Percentiles rank a stretch among this genome's conserved stretches.
phyloP scores from a whole-genome alignment of 139 green algal species.

The Chlorokybus atmophyticus region DNA sequence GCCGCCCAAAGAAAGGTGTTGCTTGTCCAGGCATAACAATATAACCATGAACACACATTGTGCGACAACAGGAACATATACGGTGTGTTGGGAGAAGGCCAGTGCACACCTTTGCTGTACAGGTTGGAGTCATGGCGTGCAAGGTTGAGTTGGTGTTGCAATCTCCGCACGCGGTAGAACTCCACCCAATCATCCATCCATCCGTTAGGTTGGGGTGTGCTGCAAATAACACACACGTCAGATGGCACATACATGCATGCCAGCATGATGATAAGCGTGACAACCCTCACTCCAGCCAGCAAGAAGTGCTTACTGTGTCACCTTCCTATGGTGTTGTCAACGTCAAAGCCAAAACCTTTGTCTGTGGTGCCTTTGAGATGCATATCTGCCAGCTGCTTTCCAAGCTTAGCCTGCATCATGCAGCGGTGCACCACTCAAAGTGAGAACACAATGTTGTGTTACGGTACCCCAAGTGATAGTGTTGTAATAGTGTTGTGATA shows the following conservation, averaged over 20 bases:
- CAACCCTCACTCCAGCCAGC: no score
- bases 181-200: conserved; percentile 66
- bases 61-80: no score
- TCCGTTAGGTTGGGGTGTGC: conserved; percentile 79
- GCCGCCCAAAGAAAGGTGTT: background rate
- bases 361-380: conserved; percentile 37
- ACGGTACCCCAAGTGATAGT: no score
- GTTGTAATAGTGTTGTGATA: no score
- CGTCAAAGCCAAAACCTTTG: conserved; percentile 58
- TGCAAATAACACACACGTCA: no score
- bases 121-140: conserved; percentile 11
- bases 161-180: conserved; percentile 22
- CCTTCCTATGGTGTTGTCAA: conserved; percentile 88
- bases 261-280: no score
- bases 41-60: no score
- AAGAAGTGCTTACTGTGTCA: no score
- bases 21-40: background rate
- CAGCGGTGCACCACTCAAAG: no score
- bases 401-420: conserved; percentile 40
- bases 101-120: conserved; percentile 16
- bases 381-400: conserved; percentile 65
- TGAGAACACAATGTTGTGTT: no score
- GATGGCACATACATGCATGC: no score
- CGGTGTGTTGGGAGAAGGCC: no score
- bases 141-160: conserved; percentile 20